Base-by-base conservation (phyloP, 2,329 filamentous ascomycete species). In the Claviceps africana region DNA sequence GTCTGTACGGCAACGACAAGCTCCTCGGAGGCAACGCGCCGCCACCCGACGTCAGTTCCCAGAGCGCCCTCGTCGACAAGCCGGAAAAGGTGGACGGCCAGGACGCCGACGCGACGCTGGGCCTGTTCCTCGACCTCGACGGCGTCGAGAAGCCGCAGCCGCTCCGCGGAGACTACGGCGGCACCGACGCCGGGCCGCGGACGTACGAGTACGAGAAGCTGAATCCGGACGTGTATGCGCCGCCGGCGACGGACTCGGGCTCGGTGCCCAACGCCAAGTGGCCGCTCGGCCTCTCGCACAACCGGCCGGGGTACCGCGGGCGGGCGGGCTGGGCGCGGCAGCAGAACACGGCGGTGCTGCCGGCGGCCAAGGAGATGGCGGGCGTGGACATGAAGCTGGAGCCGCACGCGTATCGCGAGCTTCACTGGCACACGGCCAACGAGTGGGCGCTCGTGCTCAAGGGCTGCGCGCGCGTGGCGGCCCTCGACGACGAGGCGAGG, bases 391-490 rank as follows among this genome's bases (percentile, higher is more conserved):
- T 81, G 78, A 71, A 76, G 42, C 68, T 81, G 1, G 72, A 70
- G n/a, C 71, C 76, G 0, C 65, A 76, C 28, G 78, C 74, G 0
- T 82, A 82, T 55, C 74, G 81, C 21, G 80, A 84, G 61, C 65
- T 84, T 22, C 81, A 85, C 57, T 85, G 77, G 77, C 78, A 81
- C 56, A 76, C 72, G 39, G 70, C 74, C 40, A 71, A 66, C 47
- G 68, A 78, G 57, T 78, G 75, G 75, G 67, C 72, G 0, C 64
- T 78, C 5, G 65, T 81, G 11, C 66, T 78, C 17, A 77, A 77
- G 53, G 78, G 78, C 0, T 72, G 70, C 42, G 74, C 75, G 2
- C 70, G 74, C 5, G 65, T 81, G 1, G 66, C 71, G 7, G 72
- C 77, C 1, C 68, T 81, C 43, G 72, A 80, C 54, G 70, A 76